Conservation (phyloP, 768 basidiomycete genomes). For the Leccinellum luteum region DNA sequence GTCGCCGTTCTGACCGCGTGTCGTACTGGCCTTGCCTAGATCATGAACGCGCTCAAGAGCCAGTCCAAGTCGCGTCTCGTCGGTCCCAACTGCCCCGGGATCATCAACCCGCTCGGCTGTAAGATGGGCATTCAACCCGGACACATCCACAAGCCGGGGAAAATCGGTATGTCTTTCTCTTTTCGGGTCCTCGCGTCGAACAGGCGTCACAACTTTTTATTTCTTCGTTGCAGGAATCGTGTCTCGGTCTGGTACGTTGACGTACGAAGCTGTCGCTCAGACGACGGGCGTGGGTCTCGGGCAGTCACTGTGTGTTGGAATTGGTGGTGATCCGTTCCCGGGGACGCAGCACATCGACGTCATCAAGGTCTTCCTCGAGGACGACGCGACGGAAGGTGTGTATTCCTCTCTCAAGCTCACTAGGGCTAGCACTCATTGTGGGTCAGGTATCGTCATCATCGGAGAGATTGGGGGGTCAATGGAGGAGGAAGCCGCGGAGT, state of each 20-base stretch:
- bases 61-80: slow-evolving; percentile 95
- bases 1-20: neutral
- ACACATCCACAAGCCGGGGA: slow-evolving; percentile 95
- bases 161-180: slow-evolving; percentile 66
- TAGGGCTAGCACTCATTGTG: slow-evolving; percentile 3
- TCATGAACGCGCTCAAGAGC: slow-evolving; percentile 89
- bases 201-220: neutral
- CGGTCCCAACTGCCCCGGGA: slow-evolving; percentile 98
- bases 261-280: slow-evolving; percentile 98
- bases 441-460: slow-evolving; percentile 88
- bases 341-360: slow-evolving; percentile 96
- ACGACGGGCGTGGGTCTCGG: slow-evolving; percentile 95
- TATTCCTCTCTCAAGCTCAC: slow-evolving; percentile 22
- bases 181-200: neutral
- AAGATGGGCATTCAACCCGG: slow-evolving; percentile 99
- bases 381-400: slow-evolving; percentile 90
- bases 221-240: slow-evolving; percentile 65
- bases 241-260: slow-evolving; percentile 92
- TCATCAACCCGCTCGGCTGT: slow-evolving; percentile 96
- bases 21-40: slow-evolving; percentile 40
- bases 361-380: slow-evolving; percentile 93
- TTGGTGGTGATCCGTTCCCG: slow-evolving; percentile 96
- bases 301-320: slow-evolving; percentile 94
- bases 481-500: slow-evolving; percentile 99
- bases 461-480: slow-evolving; percentile 99